A percentile compares a stretch with the other conserved stretches of the same genome.
These are phyloP conservation scores for Staphylotrichum longicolle DNA, from an alignment of 495 filamentous ascomycete genomes.

Conservation along the genomic window DNA sequence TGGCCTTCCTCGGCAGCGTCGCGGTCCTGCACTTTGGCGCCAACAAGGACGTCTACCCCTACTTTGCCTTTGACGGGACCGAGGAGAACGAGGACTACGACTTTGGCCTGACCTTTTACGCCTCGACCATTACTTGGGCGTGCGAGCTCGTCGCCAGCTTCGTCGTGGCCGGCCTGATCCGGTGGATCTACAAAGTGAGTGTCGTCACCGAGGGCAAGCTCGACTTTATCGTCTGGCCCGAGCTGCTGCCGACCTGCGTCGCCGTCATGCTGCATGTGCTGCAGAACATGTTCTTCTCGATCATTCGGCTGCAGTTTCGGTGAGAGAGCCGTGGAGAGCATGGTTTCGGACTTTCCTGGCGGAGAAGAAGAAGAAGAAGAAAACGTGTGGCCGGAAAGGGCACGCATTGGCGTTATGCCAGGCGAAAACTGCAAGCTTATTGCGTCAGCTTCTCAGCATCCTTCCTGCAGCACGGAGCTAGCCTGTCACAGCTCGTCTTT, in stretches of 20 bases:
- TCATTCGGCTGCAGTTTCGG: constrained; percentile 58
- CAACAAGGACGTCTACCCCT: constrained; percentile 60
- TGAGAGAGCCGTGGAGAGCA: constrained; percentile 21
- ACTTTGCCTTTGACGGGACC: constrained; percentile 54
- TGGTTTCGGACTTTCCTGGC: too few species aligned
- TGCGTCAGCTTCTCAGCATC: constrained; percentile 3
- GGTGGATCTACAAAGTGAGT: constrained; percentile 52
- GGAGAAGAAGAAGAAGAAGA: too few species aligned
- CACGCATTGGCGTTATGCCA: constrained; percentile 6
- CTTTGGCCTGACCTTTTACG: constrained; percentile 58
- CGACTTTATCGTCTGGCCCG: constrained; percentile 60
- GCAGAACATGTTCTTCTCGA: constrained; percentile 66
- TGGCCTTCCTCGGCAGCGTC: constrained; percentile 59
- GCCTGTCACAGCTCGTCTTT: constrained; percentile 14
- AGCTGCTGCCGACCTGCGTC: constrained; percentile 59
- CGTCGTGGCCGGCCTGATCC: constrained; percentile 54
- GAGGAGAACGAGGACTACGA: constrained; percentile 46
- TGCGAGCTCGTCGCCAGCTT: constrained; percentile 59
- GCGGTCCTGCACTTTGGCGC: constrained; percentile 60
- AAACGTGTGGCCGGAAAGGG: constrained; percentile 11
- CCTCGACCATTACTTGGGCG: constrained; percentile 58
- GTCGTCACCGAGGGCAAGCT: constrained; percentile 59
- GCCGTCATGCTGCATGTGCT: constrained; percentile 62
- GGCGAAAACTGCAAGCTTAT: background rate
- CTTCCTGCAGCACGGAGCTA: background rate